Evolutionary conservation across 1,284 basidiomycete species (phyloP).

Genomic region (Malassezia obtusa): DNA sequence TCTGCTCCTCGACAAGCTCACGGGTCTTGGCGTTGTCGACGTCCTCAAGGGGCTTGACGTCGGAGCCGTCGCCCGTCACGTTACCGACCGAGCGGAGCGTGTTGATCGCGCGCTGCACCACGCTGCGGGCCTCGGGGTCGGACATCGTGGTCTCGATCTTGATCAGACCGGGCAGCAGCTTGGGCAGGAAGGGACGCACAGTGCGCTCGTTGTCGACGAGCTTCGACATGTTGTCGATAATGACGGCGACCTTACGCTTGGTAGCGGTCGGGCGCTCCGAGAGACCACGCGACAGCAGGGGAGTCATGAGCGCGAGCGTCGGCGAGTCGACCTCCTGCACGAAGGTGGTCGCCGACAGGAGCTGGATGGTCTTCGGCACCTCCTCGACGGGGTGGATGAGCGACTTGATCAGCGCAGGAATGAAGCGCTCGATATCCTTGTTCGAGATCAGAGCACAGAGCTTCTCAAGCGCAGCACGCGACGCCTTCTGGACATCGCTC

Average conservation of each 20-base stretch:
- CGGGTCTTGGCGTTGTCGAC: constrained; percentile 31
- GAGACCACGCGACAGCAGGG: constrained; percentile 89
- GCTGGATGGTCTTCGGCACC: constrained; percentile 87
- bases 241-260: constrained; percentile 49
- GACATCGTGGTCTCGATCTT: constrained; percentile 47
- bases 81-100: constrained; percentile 46
- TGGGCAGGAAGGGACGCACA: constrained; percentile 47
- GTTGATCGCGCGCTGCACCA: constrained; percentile 46
- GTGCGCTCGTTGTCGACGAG: constrained; percentile 49
- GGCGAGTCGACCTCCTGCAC: constrained; percentile 99
- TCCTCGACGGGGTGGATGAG: constrained; percentile 99
- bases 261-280: constrained; percentile 47
- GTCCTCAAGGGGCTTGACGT: constrained; percentile 45
- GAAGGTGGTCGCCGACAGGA: constrained; percentile 98
- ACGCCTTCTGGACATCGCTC: constrained; percentile 97
- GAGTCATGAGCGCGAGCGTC: constrained; percentile 97
- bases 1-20: constrained; percentile 33
- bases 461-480: constrained; percentile 86
- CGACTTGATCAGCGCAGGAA: constrained; percentile 86
- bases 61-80: constrained; percentile 44
- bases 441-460: constrained; percentile 63
- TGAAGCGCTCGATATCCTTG: constrained; percentile 82
- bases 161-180: constrained; percentile 47
- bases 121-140: constrained; percentile 46
- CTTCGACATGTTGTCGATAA: constrained; percentile 49